Evolutionary conservation across 306 rosid genomes (phyloP), one percentile per base, ranked within the genome.

Genomic region (Mimosa pudica): DNA sequence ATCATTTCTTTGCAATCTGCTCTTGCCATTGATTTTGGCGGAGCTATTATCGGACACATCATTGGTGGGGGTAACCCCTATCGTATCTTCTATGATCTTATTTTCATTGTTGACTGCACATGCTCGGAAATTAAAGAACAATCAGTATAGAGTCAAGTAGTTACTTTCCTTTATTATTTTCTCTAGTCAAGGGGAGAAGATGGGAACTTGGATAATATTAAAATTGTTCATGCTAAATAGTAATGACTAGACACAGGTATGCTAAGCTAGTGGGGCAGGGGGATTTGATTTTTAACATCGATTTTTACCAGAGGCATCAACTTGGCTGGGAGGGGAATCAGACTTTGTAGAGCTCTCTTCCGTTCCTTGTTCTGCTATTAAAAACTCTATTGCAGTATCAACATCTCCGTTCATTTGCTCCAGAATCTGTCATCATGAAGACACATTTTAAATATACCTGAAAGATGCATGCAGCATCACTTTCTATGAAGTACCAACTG

Each of bases 301-400:
- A 58, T 36, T 82, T 79, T 84, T 92, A 90, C 93, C 93, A 32
- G 88, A 79, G 74, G 88, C 38, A 84, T 83, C 86, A 73, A 68
- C 81, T 49, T 64, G 70, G 77, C 69, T 70, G 41, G 84, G 76
- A 60, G 82, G 72, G 61, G 89, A 81, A 84, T 90, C 89, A 70
- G 75, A 81, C 70, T 73, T 74, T 79, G 78, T 81, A 13, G 82
- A 74, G 79, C 74, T 77, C 71, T 89, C 90, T 79, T 90, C 93
- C 46, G 84, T 41, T 77, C 79, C 93, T 82, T 86, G 89, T 81
- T 90, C 96, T 71, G 93, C 96, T 54, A 92, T 88, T 70, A 92
- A 88, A 84, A 90, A 89, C 87, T 90, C 96, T 84, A 92, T 88
- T 49, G 97, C 96, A 35, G 93, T 90, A 78, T 77, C 90, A 75